Percentiles rank a stretch among this genome's conserved stretches.
Conservation (phyloP, 2,329 filamentous ascomycete species). For the Colletotrichum liriopes region DNA sequence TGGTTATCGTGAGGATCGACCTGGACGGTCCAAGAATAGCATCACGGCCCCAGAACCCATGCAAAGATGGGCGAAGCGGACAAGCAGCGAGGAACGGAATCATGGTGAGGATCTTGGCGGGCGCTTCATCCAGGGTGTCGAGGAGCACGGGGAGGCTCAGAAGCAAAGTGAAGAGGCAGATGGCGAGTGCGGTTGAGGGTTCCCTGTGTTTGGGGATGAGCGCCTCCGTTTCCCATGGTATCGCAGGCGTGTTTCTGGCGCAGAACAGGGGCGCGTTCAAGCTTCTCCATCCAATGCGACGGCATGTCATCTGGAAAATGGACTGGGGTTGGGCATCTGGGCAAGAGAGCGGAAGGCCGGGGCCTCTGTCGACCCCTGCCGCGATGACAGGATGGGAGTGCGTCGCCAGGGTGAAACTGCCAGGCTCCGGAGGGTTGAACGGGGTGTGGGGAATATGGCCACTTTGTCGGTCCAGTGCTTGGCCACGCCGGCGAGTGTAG, state of each 20-base stretch:
- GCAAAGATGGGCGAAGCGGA: constrained; percentile 22
- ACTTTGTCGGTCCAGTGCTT: constrained; percentile 33
- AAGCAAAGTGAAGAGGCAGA: not conserved
- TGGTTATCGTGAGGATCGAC: constrained; percentile 32
- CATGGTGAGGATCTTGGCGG: constrained; percentile 37
- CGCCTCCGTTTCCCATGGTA: constrained; percentile 38
- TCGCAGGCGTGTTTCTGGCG: constrained; percentile 28
- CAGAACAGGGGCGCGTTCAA: constrained; percentile 16
- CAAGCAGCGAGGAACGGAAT: constrained; percentile 17
- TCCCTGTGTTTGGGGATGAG: constrained; percentile 31
- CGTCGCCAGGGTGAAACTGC: constrained; percentile 39
- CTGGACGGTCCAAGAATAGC: constrained; percentile 39
- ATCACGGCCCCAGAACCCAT: constrained; percentile 22
- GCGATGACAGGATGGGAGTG: constrained; percentile 36
- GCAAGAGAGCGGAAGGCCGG: not conserved
- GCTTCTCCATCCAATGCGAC: constrained; percentile 37
- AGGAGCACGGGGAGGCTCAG: constrained; percentile 21
- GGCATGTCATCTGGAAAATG: constrained; percentile 29
- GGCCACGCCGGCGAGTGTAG: constrained; percentile 17
- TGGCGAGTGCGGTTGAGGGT: constrained; percentile 17
- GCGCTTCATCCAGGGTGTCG: constrained; percentile 36
- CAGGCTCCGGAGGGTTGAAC: constrained; percentile 36
- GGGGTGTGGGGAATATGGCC: constrained; percentile 39
- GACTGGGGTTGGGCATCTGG: not conserved
- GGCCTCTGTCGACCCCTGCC: constrained; percentile 13